A percentile compares a stretch with the other conserved stretches of the same genome.
phyloP scores from a whole-genome alignment of 1,139 yeast genomes.

The Diutina rugosa region DNA sequence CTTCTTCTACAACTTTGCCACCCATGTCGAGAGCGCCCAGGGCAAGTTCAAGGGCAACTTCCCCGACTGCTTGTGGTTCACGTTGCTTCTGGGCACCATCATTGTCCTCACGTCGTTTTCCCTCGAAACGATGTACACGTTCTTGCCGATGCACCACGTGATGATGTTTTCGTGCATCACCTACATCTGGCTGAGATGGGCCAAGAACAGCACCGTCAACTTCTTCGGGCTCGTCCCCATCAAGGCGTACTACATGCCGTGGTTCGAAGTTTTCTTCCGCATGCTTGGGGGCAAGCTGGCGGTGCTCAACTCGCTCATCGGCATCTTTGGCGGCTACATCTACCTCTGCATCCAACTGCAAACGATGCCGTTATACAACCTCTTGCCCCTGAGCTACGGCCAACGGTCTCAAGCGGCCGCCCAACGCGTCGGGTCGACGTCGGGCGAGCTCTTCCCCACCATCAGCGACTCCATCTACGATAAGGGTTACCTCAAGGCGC shows the following conservation, averaged over 20 bases:
- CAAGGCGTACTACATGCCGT: slow-evolving; percentile 46
- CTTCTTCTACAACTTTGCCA: slow-evolving; percentile 44
- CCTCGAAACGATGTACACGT: neutral
- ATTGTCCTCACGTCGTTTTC: neutral
- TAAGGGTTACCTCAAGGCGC: slow-evolving; percentile 32
- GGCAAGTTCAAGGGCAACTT: slow-evolving; percentile 39
- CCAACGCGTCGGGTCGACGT: neutral
- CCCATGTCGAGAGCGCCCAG: slow-evolving; percentile 33
- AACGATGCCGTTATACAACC: slow-evolving; percentile 32
- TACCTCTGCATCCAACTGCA: slow-evolving; percentile 48
- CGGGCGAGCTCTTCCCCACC: neutral
- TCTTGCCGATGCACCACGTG: slow-evolving; percentile 13
- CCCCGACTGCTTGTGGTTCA: slow-evolving; percentile 47
- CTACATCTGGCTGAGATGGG: slow-evolving; percentile 45
- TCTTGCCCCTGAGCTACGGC: slow-evolving; percentile 32
- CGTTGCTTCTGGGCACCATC: slow-evolving; percentile 14
- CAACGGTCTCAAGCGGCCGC: slow-evolving; percentile 2
- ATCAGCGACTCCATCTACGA: slow-evolving; percentile 20
- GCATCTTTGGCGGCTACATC: slow-evolving; percentile 41
- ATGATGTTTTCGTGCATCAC: slow-evolving; percentile 41
- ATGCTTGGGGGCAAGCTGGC: slow-evolving; percentile 29
- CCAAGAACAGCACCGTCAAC: slow-evolving; percentile 36
- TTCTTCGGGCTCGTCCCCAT: slow-evolving; percentile 42
- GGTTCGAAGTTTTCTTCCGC: slow-evolving; percentile 37
- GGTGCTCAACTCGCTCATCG: slow-evolving; percentile 29